Conservation (phyloP, 495 filamentous ascomycete genomes). For the Aspergillus avenaceus region DNA sequence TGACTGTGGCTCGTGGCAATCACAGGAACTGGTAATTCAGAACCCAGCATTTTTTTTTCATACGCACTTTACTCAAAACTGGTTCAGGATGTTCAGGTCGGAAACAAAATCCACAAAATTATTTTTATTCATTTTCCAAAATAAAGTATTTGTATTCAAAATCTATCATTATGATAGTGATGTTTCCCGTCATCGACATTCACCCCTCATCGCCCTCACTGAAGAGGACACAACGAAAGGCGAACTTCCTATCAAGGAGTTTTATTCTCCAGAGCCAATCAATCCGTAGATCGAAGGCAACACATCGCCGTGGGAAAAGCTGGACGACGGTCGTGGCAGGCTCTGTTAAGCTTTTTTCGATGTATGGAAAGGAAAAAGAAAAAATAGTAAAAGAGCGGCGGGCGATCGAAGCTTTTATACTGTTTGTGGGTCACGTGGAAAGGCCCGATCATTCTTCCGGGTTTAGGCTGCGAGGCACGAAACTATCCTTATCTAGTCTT, state of each 20-base stretch:
- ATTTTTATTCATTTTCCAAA: neutral
- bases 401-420: conserved; percentile 22
- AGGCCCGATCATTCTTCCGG: conserved; percentile 21
- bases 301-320: conserved; percentile 52
- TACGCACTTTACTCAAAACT: too few relatives aligned
- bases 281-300: conserved; percentile 53
- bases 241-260: conserved; percentile 65
- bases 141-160: neutral
- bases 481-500: too few relatives aligned
- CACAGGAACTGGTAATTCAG: too few relatives aligned
- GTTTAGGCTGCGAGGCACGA: too few relatives aligned
- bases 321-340: conserved; percentile 63
- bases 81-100: too few relatives aligned
- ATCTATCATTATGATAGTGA: neutral
- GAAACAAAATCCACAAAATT: neutral
- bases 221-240: conserved; percentile 59
- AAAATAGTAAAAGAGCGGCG: conserved; percentile 14
- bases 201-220: conserved; percentile 60
- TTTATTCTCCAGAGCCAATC: conserved; percentile 56
- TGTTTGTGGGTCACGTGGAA: conserved; percentile 22
- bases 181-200: conserved; percentile 69
- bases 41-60: too few relatives aligned
- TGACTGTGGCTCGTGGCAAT: too few relatives aligned
- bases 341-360: conserved; percentile 57
- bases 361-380: conserved; percentile 40